phyloP scores from a whole-genome alignment of 1,284 basidiomycete genomes.

The Coniferiporia weirii region DNA sequence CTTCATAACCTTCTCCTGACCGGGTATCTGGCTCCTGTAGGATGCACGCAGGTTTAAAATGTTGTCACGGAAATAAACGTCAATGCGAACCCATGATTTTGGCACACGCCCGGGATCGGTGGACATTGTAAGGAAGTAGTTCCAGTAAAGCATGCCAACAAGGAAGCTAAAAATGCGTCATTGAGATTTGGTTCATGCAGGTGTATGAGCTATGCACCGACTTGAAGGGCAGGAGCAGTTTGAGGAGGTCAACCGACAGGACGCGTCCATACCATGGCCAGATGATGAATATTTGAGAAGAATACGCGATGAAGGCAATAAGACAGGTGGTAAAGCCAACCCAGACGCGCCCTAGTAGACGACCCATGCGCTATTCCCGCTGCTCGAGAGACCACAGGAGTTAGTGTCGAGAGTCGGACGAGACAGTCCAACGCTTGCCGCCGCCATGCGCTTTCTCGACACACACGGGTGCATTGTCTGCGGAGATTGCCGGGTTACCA shows the following conservation, averaged over 20 bases:
- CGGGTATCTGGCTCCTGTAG: slow-evolving; percentile 70
- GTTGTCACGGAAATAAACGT: not conserved
- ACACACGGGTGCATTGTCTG: not conserved
- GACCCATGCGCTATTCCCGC: slow-evolving; percentile 31
- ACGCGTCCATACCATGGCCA: slow-evolving; percentile 86
- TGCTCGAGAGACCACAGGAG: too few relatives aligned
- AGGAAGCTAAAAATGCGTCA: slow-evolving; percentile 47
- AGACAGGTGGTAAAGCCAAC: slow-evolving; percentile 70
- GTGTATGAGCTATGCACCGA: slow-evolving; percentile 35
- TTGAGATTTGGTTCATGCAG: not conserved
- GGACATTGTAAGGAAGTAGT: slow-evolving; percentile 76
- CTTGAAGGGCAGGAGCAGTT: slow-evolving; percentile 86
- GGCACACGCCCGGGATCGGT: slow-evolving; percentile 87
- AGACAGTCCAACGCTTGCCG: too few relatives aligned
- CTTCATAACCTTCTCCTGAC: slow-evolving; percentile 69
- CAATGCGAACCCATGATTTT: slow-evolving; percentile 60
- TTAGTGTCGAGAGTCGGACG: too few relatives aligned
- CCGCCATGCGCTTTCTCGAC: not conserved
- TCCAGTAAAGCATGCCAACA: slow-evolving; percentile 77
- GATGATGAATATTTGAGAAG: slow-evolving; percentile 84
- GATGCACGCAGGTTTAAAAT: slow-evolving; percentile 6
- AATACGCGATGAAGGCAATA: slow-evolving; percentile 86
- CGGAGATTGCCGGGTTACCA: too few relatives aligned
- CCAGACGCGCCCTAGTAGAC: slow-evolving; percentile 53
- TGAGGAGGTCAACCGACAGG: slow-evolving; percentile 66